Base-by-base conservation (phyloP, 2,329 filamentous ascomycete species). In the Grosmannia huntii region DNA sequence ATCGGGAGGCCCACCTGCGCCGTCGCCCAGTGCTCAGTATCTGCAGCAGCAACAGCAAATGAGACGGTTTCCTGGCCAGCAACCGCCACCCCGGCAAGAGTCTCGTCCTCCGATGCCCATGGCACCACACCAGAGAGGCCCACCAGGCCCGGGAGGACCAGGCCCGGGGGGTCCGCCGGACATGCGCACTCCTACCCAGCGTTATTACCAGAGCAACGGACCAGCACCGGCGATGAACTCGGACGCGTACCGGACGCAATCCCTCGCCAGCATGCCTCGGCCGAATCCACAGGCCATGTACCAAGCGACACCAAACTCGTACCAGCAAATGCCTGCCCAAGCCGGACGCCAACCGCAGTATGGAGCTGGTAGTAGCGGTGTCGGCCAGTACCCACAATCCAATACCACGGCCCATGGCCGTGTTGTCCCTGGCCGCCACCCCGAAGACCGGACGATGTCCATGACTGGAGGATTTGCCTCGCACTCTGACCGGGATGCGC, bases 381-480 rank as follows among this genome's bases (percentile, higher is more conserved):
- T 58, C n/a, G 57, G 55, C 48, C 54, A 44, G 33, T 56, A 33
- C 19, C 33, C 60, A 5, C 80, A 83, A 65, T 85, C 90, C 2
- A 81, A 86, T 61, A 95, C 90, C 54, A 99, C 94, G 3, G 89
- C 91, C 10, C 91, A 96, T 69, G 94, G 94, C 36, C 83, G 94
- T 61, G 78, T 94, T 41, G 90, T 99, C 10, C 94, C 94, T 1
- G 91, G 96, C 68, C 84, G 92, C 57, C 87, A 91, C 61, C 58
- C 57, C 3, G 89, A 95, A 66, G 92, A 97, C 71, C 83, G 94
- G 59, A 85, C 94, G 62, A 97, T 97, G 94, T 96, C 92, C 52
- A 86, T 99, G 86, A 94, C 87, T 5, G 89, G 88, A 11, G 88
- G 70, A 23, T 77, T 75, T 60, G 69, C 90, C 64, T 79, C 85